A percentile compares a stretch with the other conserved stretches of the same genome.
These are phyloP conservation scores for Backusella luteola DNA, from an alignment of 192 early-diverging fungal species.

Conservation along the genomic window DNA sequence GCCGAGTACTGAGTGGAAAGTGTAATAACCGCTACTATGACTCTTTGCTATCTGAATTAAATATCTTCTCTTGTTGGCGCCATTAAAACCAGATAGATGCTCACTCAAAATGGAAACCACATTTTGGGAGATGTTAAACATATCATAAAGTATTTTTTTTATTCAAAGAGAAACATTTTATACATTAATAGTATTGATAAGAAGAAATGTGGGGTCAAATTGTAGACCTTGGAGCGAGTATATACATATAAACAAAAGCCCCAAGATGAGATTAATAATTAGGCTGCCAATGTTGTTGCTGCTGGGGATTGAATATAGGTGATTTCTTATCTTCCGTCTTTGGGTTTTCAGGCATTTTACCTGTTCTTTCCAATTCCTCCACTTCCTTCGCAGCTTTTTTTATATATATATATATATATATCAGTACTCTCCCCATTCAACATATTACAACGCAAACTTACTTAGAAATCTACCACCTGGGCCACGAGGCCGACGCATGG, in stretches of 20 bases:
- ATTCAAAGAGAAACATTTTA: no score
- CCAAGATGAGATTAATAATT: not conserved
- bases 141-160: no score
- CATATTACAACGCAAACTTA: conserved; percentile 5
- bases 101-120: no score
- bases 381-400: conserved; percentile 65
- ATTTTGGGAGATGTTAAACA: no score
- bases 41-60: no score
- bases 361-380: conserved; percentile 53
- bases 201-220: no score
- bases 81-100: no score
- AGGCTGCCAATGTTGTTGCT: not conserved
- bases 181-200: no score
- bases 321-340: not conserved
- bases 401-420: not conserved
- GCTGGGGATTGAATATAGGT: not conserved
- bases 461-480: conserved; percentile 95
- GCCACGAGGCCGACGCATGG: conserved; percentile 96
- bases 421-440: not conserved
- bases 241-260: not conserved
- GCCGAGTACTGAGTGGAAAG: no score
- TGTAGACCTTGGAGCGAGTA: not conserved
- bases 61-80: no score
- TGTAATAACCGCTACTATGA: no score
- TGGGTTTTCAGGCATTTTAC: conserved; percentile 21